These are phyloP conservation scores for Mitragyna speciosa DNA, from an alignment of 257 asterid genomes.

Conservation along the genomic window DNA sequence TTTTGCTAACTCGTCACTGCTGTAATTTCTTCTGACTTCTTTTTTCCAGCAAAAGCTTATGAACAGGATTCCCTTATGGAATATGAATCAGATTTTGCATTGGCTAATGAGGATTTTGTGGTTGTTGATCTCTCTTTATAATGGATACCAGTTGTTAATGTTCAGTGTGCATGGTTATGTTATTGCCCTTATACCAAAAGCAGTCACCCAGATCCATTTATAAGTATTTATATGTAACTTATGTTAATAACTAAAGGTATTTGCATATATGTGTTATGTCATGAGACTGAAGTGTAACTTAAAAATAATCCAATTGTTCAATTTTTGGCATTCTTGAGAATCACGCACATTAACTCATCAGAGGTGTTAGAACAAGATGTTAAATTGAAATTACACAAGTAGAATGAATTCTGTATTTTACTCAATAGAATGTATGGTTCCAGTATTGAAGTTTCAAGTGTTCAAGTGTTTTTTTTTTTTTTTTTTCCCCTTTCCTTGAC, in stretches of 20 bases:
- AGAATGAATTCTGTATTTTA: background rate
- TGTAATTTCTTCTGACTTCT: background rate
- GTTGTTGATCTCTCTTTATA: background rate
- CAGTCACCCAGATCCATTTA: background rate
- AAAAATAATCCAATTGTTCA: background rate
- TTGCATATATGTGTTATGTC: background rate
- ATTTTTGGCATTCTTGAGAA: background rate
- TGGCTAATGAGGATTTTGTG: background rate
- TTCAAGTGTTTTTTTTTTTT: background rate
- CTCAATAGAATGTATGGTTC: background rate
- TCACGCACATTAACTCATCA: background rate
- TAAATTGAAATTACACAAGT: background rate
- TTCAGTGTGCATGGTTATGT: background rate
- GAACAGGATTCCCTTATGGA: background rate
- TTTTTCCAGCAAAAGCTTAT: background rate
- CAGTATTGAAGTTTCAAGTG: background rate
- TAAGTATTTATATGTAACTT: background rate
- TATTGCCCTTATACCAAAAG: background rate
- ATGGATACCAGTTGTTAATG: background rate
- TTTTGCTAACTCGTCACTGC: background rate
- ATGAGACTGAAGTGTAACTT: background rate
- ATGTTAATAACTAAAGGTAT: background rate
- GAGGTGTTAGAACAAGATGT: background rate
- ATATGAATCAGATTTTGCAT: background rate
- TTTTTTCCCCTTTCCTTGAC: constrained; percentile 26